Percentiles rank a stretch among this genome's conserved stretches.
Evolutionary conservation across 2,329 filamentous ascomycete genomes (phyloP).

Genomic region (Ophiocordyceps polyrhachis-furcata): DNA sequence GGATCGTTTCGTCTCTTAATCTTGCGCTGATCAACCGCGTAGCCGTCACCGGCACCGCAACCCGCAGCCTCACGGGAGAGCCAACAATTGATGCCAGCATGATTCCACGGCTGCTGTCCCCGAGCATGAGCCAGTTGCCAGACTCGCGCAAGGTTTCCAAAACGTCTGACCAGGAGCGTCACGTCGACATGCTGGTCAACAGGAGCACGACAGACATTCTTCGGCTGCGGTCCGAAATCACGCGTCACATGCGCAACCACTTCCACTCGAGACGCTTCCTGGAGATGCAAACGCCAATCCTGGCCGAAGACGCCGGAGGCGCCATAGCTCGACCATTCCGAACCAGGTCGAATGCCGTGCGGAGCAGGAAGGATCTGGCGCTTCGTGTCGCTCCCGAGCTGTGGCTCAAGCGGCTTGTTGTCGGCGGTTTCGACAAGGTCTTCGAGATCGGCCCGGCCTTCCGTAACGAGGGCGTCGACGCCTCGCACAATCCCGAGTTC

Average conservation of each 20-base stretch:
- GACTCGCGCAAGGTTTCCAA: conserved; percentile 50
- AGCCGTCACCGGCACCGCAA: conserved; percentile 54
- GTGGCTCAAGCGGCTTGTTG: conserved; percentile 80
- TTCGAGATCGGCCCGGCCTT: conserved; percentile 91
- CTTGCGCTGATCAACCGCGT: conserved; percentile 9
- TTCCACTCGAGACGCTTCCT: conserved; percentile 56
- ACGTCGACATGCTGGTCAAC: conserved; percentile 74
- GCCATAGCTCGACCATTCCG: conserved; percentile 75
- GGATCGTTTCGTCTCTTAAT: background rate
- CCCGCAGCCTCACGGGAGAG: conserved; percentile 53
- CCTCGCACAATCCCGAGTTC: conserved; percentile 92
- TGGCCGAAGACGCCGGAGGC: conserved; percentile 68
- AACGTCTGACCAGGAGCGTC: conserved; percentile 55
- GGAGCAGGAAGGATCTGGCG: conserved; percentile 50
- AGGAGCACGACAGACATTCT: conserved; percentile 48
- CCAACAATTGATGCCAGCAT: conserved; percentile 51
- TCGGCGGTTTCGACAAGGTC: conserved; percentile 73
- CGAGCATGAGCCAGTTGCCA: conserved; percentile 64
- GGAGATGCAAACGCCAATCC: conserved; percentile 81
- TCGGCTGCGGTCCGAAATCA: conserved; percentile 54
- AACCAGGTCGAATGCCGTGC: conserved; percentile 55
- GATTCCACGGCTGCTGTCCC: conserved; percentile 55
- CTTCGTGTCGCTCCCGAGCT: conserved; percentile 86
- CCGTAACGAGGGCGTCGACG: conserved; percentile 81
- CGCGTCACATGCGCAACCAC: conserved; percentile 54